A percentile compares a stretch with the other conserved stretches of the same genome.
These are phyloP conservation scores for Aspergillus proliferans DNA, from an alignment of 2,329 filamentous ascomycete genomes.

Conservation along the genomic window DNA sequence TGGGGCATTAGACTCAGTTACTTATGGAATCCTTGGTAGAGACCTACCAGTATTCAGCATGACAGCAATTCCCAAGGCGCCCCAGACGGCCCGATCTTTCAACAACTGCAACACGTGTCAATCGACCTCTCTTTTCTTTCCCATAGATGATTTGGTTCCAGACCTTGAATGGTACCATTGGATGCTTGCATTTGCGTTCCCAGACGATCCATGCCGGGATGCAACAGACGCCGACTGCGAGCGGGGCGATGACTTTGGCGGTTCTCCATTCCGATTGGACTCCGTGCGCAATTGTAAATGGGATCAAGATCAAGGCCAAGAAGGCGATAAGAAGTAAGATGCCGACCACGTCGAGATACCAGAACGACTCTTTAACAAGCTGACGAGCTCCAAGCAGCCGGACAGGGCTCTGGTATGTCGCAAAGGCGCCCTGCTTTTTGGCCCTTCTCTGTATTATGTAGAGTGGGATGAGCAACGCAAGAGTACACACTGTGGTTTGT, in stretches of 20 bases:
- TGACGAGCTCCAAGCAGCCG: constrained; percentile 35
- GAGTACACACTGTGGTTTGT: constrained; percentile 34
- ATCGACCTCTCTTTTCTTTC: constrained; percentile 2
- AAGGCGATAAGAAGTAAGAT: constrained; percentile 48
- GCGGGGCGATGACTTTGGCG: constrained; percentile 46
- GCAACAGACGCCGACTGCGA: constrained; percentile 47
- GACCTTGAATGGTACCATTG: constrained; percentile 52
- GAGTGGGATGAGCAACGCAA: constrained; percentile 52
- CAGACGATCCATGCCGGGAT: constrained; percentile 49
- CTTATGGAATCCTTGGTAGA: constrained; percentile 11
- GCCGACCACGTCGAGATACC: constrained; percentile 51
- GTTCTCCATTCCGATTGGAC: constrained; percentile 44
- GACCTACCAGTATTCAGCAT: constrained; percentile 22
- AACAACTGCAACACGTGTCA: constrained; percentile 35
- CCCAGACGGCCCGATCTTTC: constrained; percentile 61
- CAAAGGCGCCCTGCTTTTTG: constrained; percentile 45
- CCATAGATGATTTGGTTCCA: not conserved
- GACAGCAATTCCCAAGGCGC: constrained; percentile 51
- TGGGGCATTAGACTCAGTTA: constrained; percentile 2
- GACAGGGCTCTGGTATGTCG: constrained; percentile 39
- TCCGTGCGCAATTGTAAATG: constrained; percentile 53
- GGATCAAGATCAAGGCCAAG: constrained; percentile 49
- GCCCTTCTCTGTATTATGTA: constrained; percentile 48
- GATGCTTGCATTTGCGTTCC: constrained; percentile 49
- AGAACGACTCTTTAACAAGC: constrained; percentile 45